Evolutionary conservation across 2,329 filamentous ascomycete genomes (phyloP).

Genomic region (Aureobasidium musti): DNA sequence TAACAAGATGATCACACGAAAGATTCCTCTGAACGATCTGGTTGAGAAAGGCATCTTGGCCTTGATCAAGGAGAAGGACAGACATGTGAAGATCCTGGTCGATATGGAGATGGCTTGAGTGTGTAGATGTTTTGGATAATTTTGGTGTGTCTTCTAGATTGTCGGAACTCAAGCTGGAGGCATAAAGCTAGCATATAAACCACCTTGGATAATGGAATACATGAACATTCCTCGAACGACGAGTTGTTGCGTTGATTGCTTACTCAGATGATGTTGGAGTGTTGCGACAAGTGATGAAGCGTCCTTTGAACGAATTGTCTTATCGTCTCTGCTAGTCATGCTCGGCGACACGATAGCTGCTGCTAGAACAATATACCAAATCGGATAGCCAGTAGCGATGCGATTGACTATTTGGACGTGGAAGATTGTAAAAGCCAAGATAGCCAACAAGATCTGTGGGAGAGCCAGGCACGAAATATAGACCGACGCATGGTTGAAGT

Average conservation of each 20-base stretch:
- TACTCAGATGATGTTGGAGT: not conserved
- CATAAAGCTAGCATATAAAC: conserved; percentile 84
- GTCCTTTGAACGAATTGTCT: conserved; percentile 1
- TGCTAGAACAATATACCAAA: conserved; percentile 86
- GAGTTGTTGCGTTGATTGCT: conserved; percentile 32
- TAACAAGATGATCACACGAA: conserved; percentile 32
- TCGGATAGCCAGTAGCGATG: conserved; percentile 80
- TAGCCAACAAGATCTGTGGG: conserved; percentile 70
- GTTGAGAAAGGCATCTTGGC: conserved; percentile 32
- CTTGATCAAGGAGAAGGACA: conserved; percentile 31
- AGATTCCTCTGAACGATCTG: conserved; percentile 31
- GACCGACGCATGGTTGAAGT: not conserved
- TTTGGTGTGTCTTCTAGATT: not conserved
- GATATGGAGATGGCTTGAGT: conserved; percentile 24
- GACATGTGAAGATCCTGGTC: conserved; percentile 33
- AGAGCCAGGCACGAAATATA: conserved; percentile 58
- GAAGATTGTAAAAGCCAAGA: conserved; percentile 73
- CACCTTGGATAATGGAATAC: conserved; percentile 81
- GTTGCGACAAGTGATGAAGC: not conserved
- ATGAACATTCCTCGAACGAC: conserved; percentile 70
- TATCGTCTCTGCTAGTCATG: conserved; percentile 32
- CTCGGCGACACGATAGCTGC: conserved; percentile 38
- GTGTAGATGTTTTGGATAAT: not conserved
- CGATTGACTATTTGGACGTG: conserved; percentile 94
- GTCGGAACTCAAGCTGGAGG: conserved; percentile 69